Base-by-base conservation (phyloP, 2,329 filamentous ascomycete species). In the Mycosphaerelloides madeirae region DNA sequence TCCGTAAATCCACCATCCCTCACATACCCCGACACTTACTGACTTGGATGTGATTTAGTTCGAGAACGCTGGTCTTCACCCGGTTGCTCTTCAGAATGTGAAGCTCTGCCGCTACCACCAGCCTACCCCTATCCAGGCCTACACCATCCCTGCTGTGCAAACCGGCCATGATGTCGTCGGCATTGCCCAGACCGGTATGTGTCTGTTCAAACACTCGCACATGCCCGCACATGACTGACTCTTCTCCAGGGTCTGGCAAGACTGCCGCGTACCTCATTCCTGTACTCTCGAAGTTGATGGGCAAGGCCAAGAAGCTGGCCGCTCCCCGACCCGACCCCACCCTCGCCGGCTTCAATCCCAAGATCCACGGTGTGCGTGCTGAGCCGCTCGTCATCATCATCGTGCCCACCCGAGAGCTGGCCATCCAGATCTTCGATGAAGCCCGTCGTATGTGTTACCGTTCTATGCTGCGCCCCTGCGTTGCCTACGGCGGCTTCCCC, bases 361-460 rank as follows among this genome's bases (percentile, higher is more conserved):
- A 59, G 56, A 60, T 62, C 13, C 65, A 79, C 15, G 65, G 67
- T 2, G 78, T 86, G 31, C 79, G 80, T 33, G 91, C 89, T 6
- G 90, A 97, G 72, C 93, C 93, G 3, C 69, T 98, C 6, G 85
- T 97, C 0, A 73, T 97, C 20, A 76, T 98, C 42, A 77, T 98
- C 16, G 84, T 80, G 9, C 93, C 93, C 1, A 93, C 86, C 42
- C 85, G 93, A 29, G 93, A 98, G 73, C 71, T 98, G 4, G 88
- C 89, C 0, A 85, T 89, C 2, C 93, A 98, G 63, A 95, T 97
- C 55, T 97, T 95, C 68, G 88, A 95, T 52, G 91, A 97, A 64
- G 83, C 87, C 19, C 85, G 93, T 50, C 88, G 91, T 57, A 80
- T 97, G 38, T 96, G 89, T 64, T 98, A 98, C 60, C 83, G 93